These are phyloP conservation scores for Phialophora expanda DNA, from an alignment of 2,329 filamentous ascomycete species.

Conservation along the genomic window DNA sequence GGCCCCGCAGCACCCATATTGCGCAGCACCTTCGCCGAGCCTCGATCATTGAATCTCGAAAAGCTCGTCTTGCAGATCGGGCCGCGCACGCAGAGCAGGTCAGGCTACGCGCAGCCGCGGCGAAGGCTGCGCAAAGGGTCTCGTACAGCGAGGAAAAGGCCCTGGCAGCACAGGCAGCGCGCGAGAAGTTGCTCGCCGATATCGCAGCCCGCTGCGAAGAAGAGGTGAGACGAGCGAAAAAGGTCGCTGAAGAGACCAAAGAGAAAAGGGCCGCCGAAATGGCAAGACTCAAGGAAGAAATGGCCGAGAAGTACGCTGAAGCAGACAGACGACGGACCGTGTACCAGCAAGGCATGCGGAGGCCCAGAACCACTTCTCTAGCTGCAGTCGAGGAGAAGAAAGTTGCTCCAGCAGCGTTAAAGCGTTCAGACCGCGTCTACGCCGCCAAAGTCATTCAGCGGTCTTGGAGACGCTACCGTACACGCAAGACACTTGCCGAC, in stretches of 20 bases:
- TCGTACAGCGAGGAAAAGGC: constrained; percentile 67
- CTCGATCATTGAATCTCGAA: constrained; percentile 68
- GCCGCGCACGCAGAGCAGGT: constrained; percentile 71
- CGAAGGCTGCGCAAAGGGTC: constrained; percentile 63
- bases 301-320: constrained; percentile 69
- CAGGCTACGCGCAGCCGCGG: constrained; percentile 64
- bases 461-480: constrained; percentile 60
- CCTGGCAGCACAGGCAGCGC: constrained; percentile 66
- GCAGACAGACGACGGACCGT: constrained; percentile 62
- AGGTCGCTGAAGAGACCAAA: constrained; percentile 69
- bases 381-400: constrained; percentile 53
- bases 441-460: constrained; percentile 64
- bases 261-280: constrained; percentile 68
- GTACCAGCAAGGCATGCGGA: constrained; percentile 55
- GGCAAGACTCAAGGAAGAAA: constrained; percentile 62
- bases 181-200: constrained; percentile 67
- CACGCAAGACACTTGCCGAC: constrained; percentile 55
- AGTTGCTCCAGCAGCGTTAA: constrained; percentile 44
- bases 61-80: constrained; percentile 67
- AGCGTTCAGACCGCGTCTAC: constrained; percentile 54
- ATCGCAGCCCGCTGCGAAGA: constrained; percentile 70
- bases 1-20: constrained; percentile 63
- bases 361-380: constrained; percentile 59
- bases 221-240: constrained; percentile 68
- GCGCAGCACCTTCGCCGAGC: constrained; percentile 69